A percentile compares a stretch with the other conserved stretches of the same genome.
phyloP scores from a whole-genome alignment of 73 alveolate genomes.

The Breviolum minutum region DNA sequence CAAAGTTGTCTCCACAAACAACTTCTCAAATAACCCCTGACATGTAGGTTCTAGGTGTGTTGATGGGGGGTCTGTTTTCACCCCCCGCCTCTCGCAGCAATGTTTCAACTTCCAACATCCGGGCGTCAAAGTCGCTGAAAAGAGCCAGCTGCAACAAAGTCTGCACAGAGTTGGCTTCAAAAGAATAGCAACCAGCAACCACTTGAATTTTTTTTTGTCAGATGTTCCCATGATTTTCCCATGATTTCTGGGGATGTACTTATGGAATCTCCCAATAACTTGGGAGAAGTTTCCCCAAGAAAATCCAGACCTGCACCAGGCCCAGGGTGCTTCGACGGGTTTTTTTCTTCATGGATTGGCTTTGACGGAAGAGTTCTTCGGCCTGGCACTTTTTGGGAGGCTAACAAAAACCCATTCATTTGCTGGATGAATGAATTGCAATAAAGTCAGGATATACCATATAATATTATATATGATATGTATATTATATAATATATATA shows the following conservation, averaged over 20 bases:
- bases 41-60: too few relatives aligned
- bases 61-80: too few relatives aligned
- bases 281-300: too few relatives aligned
- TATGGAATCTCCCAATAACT: not conserved
- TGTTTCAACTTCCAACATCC: not conserved
- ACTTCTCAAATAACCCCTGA: too few relatives aligned
- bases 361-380: conserved; percentile 20
- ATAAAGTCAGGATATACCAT: not conserved
- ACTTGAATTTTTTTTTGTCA: too few relatives aligned
- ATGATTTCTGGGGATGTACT: not conserved
- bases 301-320: not conserved
- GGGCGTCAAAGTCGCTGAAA: not conserved
- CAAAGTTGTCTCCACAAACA: too few relatives aligned
- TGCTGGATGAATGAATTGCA: too few relatives aligned
- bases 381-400: not conserved
- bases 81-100: conserved; percentile 31
- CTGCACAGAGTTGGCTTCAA: not conserved
- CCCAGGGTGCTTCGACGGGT: not conserved
- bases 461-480: too few relatives aligned
- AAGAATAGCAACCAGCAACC: not conserved
- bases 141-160: conserved; percentile 45
- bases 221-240: not conserved
- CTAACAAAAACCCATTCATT: too few relatives aligned
- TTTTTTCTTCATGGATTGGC: not conserved
- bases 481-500: too few relatives aligned